Base-by-base conservation (phyloP, 139 green algal genomes). In the Pleodorina starrii region DNA sequence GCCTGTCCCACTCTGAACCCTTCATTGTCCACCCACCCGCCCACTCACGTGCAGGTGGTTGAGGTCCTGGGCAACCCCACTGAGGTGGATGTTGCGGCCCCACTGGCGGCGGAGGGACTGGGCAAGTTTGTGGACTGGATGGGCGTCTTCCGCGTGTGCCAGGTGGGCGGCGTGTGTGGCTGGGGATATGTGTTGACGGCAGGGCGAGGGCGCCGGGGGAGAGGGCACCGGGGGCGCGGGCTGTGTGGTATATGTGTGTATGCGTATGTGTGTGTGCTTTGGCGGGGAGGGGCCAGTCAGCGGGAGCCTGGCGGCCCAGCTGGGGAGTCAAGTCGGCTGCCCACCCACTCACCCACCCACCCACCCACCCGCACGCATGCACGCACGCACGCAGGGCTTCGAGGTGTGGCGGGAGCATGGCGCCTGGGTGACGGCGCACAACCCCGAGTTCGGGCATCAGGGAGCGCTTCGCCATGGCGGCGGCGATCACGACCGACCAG, bases 351-450 rank as follows among this genome's bases (percentile, higher is more conserved):
- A n/a, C n/a, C n/a, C n/a, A n/a, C n/a, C n/a, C n/a, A n/a, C n/a
- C n/a, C n/a, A n/a, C n/a, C n/a, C n/a, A n/a, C n/a, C n/a, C n/a
- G n/a, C n/a, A n/a, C n/a, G n/a, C n/a, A n/a, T n/a, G n/a, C n/a
- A n/a, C n/a, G n/a, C n/a, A n/a, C n/a, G 42, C 69, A 0, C 66
- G 27, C 91, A 98, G 94, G 93, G 89, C 5, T 91, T 76, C 10
- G 97, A 99, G 90, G 88, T 97, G 7, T 99, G 97, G 97, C 46
- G 92, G 46, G 83, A 86, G 27, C 94, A 98, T 85, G 95, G 96
- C 25, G 92, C 76, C 0, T 99, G 96, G 96, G 91, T 99, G 3
- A 80, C 42, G 0, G 19, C 68, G 1, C 17, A 94, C 35, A 44
- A 94, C 38, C 97, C 97, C 0, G 12, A 86, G 10, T 96, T 99